Conservation (phyloP, 768 basidiomycete species). For the Rhizopogon vinicolor region DNA sequence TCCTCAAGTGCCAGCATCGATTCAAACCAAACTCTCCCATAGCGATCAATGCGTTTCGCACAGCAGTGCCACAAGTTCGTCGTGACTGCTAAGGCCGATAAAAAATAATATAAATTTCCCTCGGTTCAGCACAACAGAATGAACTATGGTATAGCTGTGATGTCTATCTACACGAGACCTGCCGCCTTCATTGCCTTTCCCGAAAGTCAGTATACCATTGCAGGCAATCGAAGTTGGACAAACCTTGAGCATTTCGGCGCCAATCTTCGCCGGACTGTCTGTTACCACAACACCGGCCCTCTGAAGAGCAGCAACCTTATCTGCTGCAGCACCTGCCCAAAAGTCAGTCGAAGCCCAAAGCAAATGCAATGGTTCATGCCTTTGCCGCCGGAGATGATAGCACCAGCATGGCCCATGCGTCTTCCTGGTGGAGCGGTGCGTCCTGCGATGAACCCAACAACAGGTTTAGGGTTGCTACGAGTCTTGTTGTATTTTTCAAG, state of each 20-base stretch:
- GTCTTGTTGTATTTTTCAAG: slow-evolving; percentile 91
- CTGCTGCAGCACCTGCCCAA: slow-evolving; percentile 71
- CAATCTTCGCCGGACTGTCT: slow-evolving; percentile 94
- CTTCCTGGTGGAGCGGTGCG: slow-evolving; percentile 96
- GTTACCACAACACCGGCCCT: slow-evolving; percentile 92
- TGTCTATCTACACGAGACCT: slow-evolving; percentile 51
- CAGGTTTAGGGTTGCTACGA: slow-evolving; percentile 82
- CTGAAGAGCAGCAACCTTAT: slow-evolving; percentile 90
- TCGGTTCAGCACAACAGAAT: not conserved
- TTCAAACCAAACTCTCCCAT: not conserved
- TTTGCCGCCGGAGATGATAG: slow-evolving; percentile 97
- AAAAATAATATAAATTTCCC: too few relatives aligned
- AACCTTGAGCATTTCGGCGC: slow-evolving; percentile 84
- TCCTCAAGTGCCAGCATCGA: too few relatives aligned
- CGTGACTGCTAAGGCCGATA: too few relatives aligned
- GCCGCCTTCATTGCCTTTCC: slow-evolving; percentile 74
- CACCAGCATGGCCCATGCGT: slow-evolving; percentile 98
- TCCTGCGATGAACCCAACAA: slow-evolving; percentile 97
- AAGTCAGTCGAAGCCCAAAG: not conserved
- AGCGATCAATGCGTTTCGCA: not conserved
- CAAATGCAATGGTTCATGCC: slow-evolving; percentile 38
- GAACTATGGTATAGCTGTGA: slow-evolving; percentile 6
- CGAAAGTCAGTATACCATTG: slow-evolving; percentile 5
- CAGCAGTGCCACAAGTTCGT: not conserved
- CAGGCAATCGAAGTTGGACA: slow-evolving; percentile 13